Evolutionary conservation across 768 basidiomycete species (phyloP), one percentile per base, ranked within the genome.

Genomic region (Tricholomella constricta): DNA sequence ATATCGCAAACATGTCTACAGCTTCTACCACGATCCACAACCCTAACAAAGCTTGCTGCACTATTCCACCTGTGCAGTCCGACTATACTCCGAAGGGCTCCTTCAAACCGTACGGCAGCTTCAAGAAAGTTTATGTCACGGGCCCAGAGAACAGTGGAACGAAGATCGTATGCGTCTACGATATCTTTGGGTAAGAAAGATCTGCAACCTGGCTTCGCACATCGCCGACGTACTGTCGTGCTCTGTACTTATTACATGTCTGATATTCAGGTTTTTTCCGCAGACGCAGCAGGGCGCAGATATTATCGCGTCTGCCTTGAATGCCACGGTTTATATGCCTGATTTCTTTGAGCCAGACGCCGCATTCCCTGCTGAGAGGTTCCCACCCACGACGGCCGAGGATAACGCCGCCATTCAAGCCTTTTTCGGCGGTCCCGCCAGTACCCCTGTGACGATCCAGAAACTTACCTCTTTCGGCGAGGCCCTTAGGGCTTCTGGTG

Each of bases 251-350:
- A n/a, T n/a, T 5, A 10, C 31, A 8, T 34, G n/a, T 45, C 6
- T 34, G 7, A n/a, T 12, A 19, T 43, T 27, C 48, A 81, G 79
- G 12, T 81, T 74, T 71, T 84, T 78, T 70, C 82, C 83, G 5
- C 81, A 84, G 66, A 85, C 83, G 3, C 79, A 81, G 62, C 81
- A 86, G 64, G 85, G 84, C 27, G 82, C 82, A 17, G 85, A 87
- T 60, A 81, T 85, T 48, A 72, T 87, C 48, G 81, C 83, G 0
- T 68, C 73, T 6, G 65, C 76, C 12, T 65, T 85, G 29, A 72
- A 77, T 6, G 79, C 79, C 17, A 78, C 74, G 22, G 81, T 88
- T 32, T 77, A 81, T 63, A 83, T 86, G 81, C 86, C 85, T 23
- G 84, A 86, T 65, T 82, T 86, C 61, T 84, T 86, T 65, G 78